A percentile compares a stretch with the other conserved stretches of the same genome.
These are phyloP conservation scores for Globisporangium camurandrum DNA, from an alignment of 352 stramenopile species.

Conservation along the genomic window DNA sequence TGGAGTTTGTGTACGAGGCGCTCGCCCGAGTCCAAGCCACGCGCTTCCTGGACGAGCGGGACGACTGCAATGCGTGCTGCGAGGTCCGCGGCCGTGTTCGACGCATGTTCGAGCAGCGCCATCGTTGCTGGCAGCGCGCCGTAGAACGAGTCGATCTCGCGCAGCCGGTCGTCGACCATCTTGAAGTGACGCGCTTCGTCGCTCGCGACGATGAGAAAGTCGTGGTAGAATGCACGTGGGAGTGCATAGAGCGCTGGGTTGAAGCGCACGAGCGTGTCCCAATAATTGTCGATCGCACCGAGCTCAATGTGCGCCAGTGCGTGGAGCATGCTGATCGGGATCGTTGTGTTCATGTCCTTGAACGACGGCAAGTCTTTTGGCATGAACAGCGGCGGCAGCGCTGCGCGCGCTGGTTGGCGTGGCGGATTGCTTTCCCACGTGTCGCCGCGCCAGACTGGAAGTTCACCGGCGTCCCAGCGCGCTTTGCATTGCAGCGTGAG, in stretches of 20 bases:
- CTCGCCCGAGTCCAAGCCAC: constrained; percentile 69
- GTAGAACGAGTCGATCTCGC: constrained; percentile 56
- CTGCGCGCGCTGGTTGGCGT: constrained; percentile 34
- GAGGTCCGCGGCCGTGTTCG: constrained; percentile 59
- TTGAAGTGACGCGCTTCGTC: constrained; percentile 79
- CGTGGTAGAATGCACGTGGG: constrained; percentile 56
- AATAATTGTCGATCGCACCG: constrained; percentile 84
- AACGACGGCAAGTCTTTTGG: constrained; percentile 66
- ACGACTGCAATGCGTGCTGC: constrained; percentile 70
- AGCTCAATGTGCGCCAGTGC: constrained; percentile 83
- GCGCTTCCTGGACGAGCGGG: constrained; percentile 74
- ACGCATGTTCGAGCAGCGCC: constrained; percentile 62
- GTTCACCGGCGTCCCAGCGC: constrained; percentile 27
- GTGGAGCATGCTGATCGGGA: constrained; percentile 73
- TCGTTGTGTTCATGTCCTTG: constrained; percentile 55
- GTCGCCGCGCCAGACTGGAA: constrained; percentile 28
- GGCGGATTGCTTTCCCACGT: constrained; percentile 35
- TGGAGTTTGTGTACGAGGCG: constrained; percentile 64
- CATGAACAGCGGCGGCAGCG: constrained; percentile 36
- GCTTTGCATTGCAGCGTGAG: constrained; percentile 52
- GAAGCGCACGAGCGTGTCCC: constrained; percentile 81
- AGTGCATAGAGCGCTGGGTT: constrained; percentile 40
- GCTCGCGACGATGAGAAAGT: constrained; percentile 61
- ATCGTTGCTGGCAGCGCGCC: constrained; percentile 54
- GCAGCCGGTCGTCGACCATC: constrained; percentile 61